A percentile compares a stretch with the other conserved stretches of the same genome.
Evolutionary conservation across 805 yeast genomes (phyloP).

Genomic region (Hanseniaspora jakobsenii): DNA sequence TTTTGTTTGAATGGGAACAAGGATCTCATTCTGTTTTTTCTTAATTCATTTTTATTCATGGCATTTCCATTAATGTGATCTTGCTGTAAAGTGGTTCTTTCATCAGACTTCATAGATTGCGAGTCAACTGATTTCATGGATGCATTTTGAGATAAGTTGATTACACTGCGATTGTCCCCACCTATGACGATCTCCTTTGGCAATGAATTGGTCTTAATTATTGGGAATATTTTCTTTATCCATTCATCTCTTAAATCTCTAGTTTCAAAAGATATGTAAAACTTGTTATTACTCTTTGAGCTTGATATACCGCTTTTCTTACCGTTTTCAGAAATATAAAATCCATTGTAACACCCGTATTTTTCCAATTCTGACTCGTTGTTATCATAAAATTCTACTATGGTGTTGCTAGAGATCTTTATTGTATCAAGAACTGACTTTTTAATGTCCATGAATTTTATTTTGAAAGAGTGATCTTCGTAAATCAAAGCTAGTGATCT

Average conservation of each 20-base stretch:
- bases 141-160: no score
- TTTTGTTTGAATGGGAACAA: slow-evolving; percentile 44
- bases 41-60: slow-evolving; percentile 31
- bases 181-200: no score
- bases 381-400: slow-evolving; percentile 29
- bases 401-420: slow-evolving; percentile 27
- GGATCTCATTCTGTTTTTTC: slow-evolving; percentile 43
- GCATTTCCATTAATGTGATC: no score
- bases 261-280: slow-evolving; percentile 70
- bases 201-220: no score
- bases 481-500: slow-evolving; percentile 46
- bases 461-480: slow-evolving; percentile 37
- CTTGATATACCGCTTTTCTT: slow-evolving; percentile 31
- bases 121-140: no score
- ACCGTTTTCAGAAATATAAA: slow-evolving; percentile 29
- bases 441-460: slow-evolving; percentile 41
- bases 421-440: slow-evolving; percentile 6
- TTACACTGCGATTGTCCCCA: no score
- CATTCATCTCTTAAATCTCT: slow-evolving; percentile 57
- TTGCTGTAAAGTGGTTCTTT: slow-evolving; percentile 4
- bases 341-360: slow-evolving; percentile 29
- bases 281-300: slow-evolving; percentile 47
- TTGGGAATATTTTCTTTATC: slow-evolving; percentile 3
- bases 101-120: slow-evolving; percentile 4
- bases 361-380: slow-evolving; percentile 27